A percentile compares a stretch with the other conserved stretches of the same genome.
phyloP scores from a whole-genome alignment of 2,329 filamentous ascomycete genomes.

The Arthrobotrys sinensis region DNA sequence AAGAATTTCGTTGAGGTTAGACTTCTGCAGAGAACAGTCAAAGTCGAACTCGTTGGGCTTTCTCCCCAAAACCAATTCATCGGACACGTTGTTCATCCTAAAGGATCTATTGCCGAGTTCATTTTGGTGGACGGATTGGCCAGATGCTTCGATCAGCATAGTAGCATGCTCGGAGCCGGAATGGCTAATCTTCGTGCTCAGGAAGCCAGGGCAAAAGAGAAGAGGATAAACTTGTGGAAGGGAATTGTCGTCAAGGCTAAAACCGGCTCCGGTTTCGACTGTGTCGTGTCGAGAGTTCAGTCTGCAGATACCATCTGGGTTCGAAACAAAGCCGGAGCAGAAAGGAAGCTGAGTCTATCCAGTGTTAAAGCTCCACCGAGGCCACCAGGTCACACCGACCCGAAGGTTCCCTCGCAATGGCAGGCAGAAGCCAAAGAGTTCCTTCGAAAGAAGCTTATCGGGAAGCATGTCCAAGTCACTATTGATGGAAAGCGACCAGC shows the following conservation, averaged over 20 bases:
- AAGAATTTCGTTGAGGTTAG: conserved; percentile 88
- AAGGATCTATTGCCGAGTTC: conserved; percentile 93
- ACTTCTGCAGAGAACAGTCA: conserved; percentile 86
- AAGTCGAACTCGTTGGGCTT: conserved; percentile 85
- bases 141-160: conserved; percentile 95
- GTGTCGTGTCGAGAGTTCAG: conserved; percentile 85
- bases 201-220: conserved; percentile 85
- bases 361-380: conserved; percentile 91
- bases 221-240: conserved; percentile 84
- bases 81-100: conserved; percentile 86
- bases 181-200: conserved; percentile 89
- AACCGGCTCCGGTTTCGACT: conserved; percentile 78
- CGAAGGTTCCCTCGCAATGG: conserved; percentile 75
- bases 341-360: conserved; percentile 92
- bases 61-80: conserved; percentile 94
- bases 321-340: conserved; percentile 84
- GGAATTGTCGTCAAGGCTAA: conserved; percentile 80
- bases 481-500: conserved; percentile 87
- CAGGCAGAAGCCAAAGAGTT: conserved; percentile 96
- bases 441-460: conserved; percentile 91
- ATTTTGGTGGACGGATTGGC: conserved; percentile 90
- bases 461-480: conserved; percentile 91
- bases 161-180: conserved; percentile 87
- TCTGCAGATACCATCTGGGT: conserved; percentile 91
- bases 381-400: conserved; percentile 54